Base-by-base conservation (phyloP, 495 filamentous ascomycete species). In the Neurospora cerealis region DNA sequence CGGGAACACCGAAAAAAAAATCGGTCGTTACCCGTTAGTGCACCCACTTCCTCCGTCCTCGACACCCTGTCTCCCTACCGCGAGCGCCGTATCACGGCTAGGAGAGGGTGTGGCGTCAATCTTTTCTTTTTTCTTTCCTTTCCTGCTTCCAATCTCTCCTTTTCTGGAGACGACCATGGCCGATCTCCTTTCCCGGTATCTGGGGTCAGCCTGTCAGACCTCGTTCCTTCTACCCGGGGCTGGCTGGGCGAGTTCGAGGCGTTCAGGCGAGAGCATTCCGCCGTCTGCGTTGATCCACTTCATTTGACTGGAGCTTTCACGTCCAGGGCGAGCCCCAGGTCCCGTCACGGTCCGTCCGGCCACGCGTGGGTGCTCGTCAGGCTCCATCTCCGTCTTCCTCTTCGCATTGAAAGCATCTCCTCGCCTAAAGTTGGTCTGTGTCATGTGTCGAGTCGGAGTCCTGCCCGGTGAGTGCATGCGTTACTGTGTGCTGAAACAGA, bases 1-100 rank as follows among this genome's bases (percentile, higher is more conserved):
- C 76, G 75, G 74, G 71, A 72, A 74, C 76, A 74, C 73, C 73
- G 54, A 72, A 73, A 73, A 72, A 32, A 40, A 32, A 40, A 19
- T n/a, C 2, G 10, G 42, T 46, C 42, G 19, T 46, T 44, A 2
- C 41, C 19, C 41, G 41, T 44, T 44, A 44, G 41, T 44, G 41
- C 17, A 44, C 17, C 41, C 41, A 44, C 41, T 44, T 41, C 13
- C 13, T 48, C 44, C 17, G 15, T 19, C 42, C 46, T 34, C 28
- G 24, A 62, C 24, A 24, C 21, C 21, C 6, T 7, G 10, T 11
- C 46, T 28, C 21, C n/a, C 46, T 4, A 54, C 21, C 48, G 48
- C 46, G 46, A 54, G 46, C 21, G 21, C 28, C 48, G 21, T 28
- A 60, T 60, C 11, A 60, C 48, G 48, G 9, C 15, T 8, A 8